Evolutionary conservation across 2,329 filamentous ascomycete species (phyloP).

Genomic region (Colletotrichum coccodes): DNA sequence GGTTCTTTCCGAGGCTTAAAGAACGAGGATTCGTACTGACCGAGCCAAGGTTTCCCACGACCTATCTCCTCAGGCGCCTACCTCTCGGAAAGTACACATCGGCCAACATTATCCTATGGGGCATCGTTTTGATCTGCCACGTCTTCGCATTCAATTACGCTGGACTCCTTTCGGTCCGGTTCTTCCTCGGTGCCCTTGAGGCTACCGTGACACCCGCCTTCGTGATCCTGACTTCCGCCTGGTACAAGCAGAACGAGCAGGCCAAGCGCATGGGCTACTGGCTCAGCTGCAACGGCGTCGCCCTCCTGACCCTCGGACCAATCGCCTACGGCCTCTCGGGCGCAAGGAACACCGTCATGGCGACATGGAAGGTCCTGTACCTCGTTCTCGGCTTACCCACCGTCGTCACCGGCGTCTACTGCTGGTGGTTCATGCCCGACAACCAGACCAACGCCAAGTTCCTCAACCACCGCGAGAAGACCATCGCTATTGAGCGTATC

Average conservation of each 20-base stretch:
- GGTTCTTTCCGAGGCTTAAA: neutral
- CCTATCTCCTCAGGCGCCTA: conserved; percentile 42
- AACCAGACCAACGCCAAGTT: conserved; percentile 68
- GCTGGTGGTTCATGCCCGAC: conserved; percentile 57
- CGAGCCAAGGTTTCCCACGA: conserved; percentile 45
- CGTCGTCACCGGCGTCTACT: conserved; percentile 33
- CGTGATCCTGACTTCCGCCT: conserved; percentile 38
- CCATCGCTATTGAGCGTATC: conserved; percentile 59
- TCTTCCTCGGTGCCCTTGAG: conserved; percentile 39
- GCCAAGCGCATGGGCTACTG: conserved; percentile 41
- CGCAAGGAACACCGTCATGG: conserved; percentile 20
- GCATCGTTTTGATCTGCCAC: conserved; percentile 40
- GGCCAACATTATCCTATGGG: conserved; percentile 52
- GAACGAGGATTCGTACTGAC: neutral
- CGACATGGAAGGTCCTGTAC: conserved; percentile 38
- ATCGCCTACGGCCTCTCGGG: conserved; percentile 38
- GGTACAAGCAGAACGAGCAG: conserved; percentile 45
- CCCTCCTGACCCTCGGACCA: conserved; percentile 34
- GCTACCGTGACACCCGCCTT: conserved; percentile 39
- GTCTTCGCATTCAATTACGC: conserved; percentile 35
- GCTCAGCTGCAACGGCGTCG: conserved; percentile 36
- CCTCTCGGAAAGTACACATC: conserved; percentile 48
- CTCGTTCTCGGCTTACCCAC: conserved; percentile 42
- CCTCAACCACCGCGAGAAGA: conserved; percentile 62
- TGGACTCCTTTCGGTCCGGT: conserved; percentile 35